Conservation (phyloP, 768 basidiomycete species). For the Hypsizygus marmoreus region DNA sequence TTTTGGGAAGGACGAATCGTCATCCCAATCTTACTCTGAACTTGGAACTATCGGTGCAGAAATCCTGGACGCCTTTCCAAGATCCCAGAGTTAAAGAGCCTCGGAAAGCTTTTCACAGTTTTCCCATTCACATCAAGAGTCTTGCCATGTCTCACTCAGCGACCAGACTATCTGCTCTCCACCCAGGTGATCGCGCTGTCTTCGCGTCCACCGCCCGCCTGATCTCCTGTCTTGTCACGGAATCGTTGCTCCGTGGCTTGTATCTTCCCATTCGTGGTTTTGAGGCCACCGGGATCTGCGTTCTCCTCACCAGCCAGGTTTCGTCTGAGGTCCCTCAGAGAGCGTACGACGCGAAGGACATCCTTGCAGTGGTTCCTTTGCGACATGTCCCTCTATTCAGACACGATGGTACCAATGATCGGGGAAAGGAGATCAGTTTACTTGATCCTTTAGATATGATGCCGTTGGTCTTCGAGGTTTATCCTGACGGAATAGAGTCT, state of each 20-base stretch:
- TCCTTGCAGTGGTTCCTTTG: constrained; percentile 51
- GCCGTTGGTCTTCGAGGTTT: constrained; percentile 40
- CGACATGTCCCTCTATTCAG: constrained; percentile 49
- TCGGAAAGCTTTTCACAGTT: neutral
- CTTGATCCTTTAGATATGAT: constrained; percentile 60
- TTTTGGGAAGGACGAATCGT: too few species aligned
- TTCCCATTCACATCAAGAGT: neutral
- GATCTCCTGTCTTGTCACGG: constrained; percentile 59
- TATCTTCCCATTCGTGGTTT: constrained; percentile 42
- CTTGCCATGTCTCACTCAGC: constrained; percentile 28
- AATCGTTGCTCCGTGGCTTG: constrained; percentile 50
- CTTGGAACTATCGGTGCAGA: neutral
- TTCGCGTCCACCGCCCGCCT: constrained; percentile 53
- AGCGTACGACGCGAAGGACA: constrained; percentile 32
- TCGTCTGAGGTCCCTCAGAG: constrained; percentile 22
- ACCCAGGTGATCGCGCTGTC: constrained; percentile 42
- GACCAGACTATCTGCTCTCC: constrained; percentile 27
- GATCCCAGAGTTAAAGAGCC: neutral
- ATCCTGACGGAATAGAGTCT: constrained; percentile 1
- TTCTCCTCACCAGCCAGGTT: constrained; percentile 37
- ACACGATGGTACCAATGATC: constrained; percentile 28
- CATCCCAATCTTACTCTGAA: too few species aligned
- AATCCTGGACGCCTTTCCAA: too few species aligned
- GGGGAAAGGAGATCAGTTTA: constrained; percentile 44
- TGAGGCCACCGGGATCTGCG: constrained; percentile 39